A percentile compares a stretch with the other conserved stretches of the same genome.
These are phyloP conservation scores for Carpinus viminea DNA, from an alignment of 306 rosid species.

Conservation along the genomic window DNA sequence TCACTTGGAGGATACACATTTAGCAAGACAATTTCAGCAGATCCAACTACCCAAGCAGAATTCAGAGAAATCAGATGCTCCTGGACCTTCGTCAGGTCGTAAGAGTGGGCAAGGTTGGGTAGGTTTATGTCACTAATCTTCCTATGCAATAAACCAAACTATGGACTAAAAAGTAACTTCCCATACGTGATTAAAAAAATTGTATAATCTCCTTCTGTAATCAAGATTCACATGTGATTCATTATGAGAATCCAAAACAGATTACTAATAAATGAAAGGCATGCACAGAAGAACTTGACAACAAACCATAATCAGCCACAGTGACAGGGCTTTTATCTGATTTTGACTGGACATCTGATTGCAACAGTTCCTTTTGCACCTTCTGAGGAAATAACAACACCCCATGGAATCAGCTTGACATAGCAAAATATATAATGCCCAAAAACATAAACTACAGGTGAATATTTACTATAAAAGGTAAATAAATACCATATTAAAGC, in stretches of 20 bases:
- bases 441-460: background rate
- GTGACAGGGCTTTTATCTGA: slow-evolving; percentile 95
- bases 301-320: slow-evolving; percentile 88
- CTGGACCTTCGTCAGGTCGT: background rate
- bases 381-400: slow-evolving; percentile 52
- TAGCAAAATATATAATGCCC: background rate
- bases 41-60: too few relatives aligned
- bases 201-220: background rate
- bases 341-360: slow-evolving; percentile 89
- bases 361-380: slow-evolving; percentile 79
- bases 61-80: background rate
- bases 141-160: background rate
- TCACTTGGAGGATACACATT: too few relatives aligned
- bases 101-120: background rate
- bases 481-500: background rate
- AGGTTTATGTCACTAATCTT: background rate
- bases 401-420: slow-evolving; percentile 7
- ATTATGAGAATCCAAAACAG: background rate
- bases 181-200: background rate
- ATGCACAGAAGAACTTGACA: background rate
- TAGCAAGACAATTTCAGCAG: too few relatives aligned
- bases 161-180: background rate
- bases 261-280: background rate
- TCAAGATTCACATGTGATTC: background rate
- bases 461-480: background rate